Evolutionary conservation across 495 filamentous ascomycete species (phyloP).

Genomic region (Trichoderma gamsii): DNA sequence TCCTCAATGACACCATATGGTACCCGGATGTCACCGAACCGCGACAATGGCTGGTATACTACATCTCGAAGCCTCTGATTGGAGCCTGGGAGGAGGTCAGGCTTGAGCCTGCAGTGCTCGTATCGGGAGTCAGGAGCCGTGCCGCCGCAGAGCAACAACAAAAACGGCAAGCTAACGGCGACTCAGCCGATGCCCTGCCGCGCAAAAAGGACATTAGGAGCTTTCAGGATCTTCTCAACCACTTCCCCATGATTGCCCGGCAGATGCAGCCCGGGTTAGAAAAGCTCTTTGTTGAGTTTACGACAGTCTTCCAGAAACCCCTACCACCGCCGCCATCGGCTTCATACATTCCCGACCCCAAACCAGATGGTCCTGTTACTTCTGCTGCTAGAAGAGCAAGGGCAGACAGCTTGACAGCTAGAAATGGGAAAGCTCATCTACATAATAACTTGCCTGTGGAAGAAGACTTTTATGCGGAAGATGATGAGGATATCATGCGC

Average conservation of each 20-base stretch:
- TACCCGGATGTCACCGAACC: conserved; percentile 77
- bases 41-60: conserved; percentile 93
- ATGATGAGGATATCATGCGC: conserved; percentile 83
- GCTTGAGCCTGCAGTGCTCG: conserved; percentile 54
- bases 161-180: conserved; percentile 31
- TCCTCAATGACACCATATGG: conserved; percentile 81
- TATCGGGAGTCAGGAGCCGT: conserved; percentile 32
- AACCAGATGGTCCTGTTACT: conserved; percentile 45
- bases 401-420: conserved; percentile 33
- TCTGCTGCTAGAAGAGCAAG: conserved; percentile 45
- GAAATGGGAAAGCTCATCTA: neutral
- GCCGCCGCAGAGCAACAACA: conserved; percentile 28
- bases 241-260: conserved; percentile 92
- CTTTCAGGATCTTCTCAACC: conserved; percentile 83
- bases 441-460: conserved; percentile 18
- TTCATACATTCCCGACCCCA: conserved; percentile 43
- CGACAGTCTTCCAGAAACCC: conserved; percentile 74
- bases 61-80: conserved; percentile 86
- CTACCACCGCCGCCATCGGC: conserved; percentile 70
- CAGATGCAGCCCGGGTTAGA: conserved; percentile 95
- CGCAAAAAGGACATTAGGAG: conserved; percentile 84
- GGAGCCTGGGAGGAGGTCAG: conserved; percentile 73
- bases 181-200: conserved; percentile 33
- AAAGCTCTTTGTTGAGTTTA: conserved; percentile 84
- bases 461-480: conserved; percentile 54